Percentiles rank a stretch among this genome's conserved stretches.
These are phyloP conservation scores for Fibroporia radiculosa DNA, from an alignment of 768 basidiomycete species.

Conservation along the genomic window DNA sequence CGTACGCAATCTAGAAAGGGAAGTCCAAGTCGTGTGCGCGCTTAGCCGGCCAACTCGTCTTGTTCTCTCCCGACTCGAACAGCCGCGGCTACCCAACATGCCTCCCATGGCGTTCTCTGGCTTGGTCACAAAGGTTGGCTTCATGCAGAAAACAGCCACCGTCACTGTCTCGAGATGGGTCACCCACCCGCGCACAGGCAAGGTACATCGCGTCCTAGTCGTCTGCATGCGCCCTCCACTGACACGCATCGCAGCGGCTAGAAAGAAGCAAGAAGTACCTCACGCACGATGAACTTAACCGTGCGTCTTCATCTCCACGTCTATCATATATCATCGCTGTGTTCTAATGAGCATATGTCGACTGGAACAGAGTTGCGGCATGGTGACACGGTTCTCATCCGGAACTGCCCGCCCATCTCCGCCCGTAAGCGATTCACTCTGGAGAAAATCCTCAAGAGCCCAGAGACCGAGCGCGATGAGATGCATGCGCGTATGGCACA, in stretches of 20 bases:
- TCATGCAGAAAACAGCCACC: conserved; percentile 80
- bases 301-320: conserved; percentile 34
- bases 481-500: conserved; percentile 1
- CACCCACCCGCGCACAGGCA: conserved; percentile 66
- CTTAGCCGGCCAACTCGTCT: neutral
- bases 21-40: too few relatives aligned
- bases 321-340: conserved; percentile 4
- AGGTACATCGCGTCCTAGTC: conserved; percentile 37
- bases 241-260: conserved; percentile 41
- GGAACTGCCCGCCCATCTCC: conserved; percentile 76
- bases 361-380: conserved; percentile 43
- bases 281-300: conserved; percentile 64
- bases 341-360: neutral
- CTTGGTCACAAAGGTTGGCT: conserved; percentile 71
- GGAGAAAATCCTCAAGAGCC: conserved; percentile 60
- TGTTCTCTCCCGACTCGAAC: neutral
- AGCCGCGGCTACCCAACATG: conserved; percentile 41
- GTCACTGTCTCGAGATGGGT: conserved; percentile 73
- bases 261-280: conserved; percentile 73
- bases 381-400: conserved; percentile 69
- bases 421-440: conserved; percentile 71
- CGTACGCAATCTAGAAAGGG: too few relatives aligned
- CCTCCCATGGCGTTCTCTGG: conserved; percentile 74
- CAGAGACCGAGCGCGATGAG: conserved; percentile 40
- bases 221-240: neutral